Base-by-base conservation (phyloP, 176 grass and related monocot species). In the Coix lacrymajobi region DNA sequence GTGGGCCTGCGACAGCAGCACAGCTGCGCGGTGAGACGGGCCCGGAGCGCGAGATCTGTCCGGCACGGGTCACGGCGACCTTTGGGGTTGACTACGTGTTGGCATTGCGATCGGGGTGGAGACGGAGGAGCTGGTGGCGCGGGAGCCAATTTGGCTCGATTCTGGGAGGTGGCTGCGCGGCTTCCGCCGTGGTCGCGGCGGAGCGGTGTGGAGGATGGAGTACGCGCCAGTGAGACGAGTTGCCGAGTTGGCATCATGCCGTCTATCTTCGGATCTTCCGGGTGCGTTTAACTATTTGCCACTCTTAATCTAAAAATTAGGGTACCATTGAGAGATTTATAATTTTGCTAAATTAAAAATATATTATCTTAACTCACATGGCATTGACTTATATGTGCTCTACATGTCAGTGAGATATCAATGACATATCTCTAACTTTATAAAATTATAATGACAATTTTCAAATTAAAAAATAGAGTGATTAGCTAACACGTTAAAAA, bases 41-140 rank as follows among this genome's bases (percentile, higher is more conserved):
- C 7, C 41, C 38, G 67, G 80, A 52, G 64, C 20, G 72, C 34
- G 88, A 69, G 78, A 85, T 81, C 78, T 71, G 62, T n/a, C 52
- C 54, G 77, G 44, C 78, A 72, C 54, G 28, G 87, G 60, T 89
- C 83, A 85, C 52, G 73, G 65, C 73, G 78, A 76, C 62, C 51
- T 34, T 38, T 85, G 45, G 57, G 81, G 54, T 79, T 73, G 68
- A 66, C 41, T 33, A 43, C 40, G 71, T 72, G 56, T 33, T 36
- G 64, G 52, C 87, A 89, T 89, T 89, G 88, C 65, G 65, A 77
- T 63, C 70, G 70, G 73, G 41, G 41, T 37, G 49, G 44, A 41
- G 77, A 65, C 7, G 62, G 63, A n/a, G 39, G 40, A 62, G 49
- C n/a, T 41, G 69, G 31, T 51, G 77, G 41, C 64, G 48, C 63